Evolutionary conservation across 2,329 filamentous ascomycete genomes (phyloP).

Genomic region (Chalaropsis ovoidea): DNA sequence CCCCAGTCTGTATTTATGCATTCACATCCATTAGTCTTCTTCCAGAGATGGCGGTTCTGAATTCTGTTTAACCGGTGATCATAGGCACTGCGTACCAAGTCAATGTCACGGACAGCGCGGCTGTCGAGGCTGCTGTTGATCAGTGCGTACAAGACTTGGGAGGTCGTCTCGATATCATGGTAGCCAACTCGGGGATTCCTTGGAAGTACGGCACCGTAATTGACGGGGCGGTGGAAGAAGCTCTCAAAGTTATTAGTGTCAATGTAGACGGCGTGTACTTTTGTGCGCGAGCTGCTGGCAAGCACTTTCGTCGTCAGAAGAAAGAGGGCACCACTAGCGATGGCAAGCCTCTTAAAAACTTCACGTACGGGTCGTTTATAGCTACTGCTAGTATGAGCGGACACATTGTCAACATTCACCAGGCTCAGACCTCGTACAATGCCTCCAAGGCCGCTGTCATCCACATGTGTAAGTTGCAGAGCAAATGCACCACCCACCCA

Average conservation of each 20-base stretch:
- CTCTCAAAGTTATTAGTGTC: slow-evolving; percentile 56
- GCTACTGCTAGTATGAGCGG: slow-evolving; percentile 70
- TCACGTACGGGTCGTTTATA: slow-evolving; percentile 59
- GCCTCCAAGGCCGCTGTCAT: slow-evolving; percentile 58
- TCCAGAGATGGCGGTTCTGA: neutral
- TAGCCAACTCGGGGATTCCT: slow-evolving; percentile 50
- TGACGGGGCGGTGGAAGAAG: slow-evolving; percentile 53
- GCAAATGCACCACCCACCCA: neutral
- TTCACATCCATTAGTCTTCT: neutral
- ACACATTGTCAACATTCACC: slow-evolving; percentile 67
- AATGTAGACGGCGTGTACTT: slow-evolving; percentile 72
- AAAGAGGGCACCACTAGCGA: slow-evolving; percentile 53
- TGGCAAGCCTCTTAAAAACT: slow-evolving; percentile 52
- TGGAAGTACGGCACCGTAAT: slow-evolving; percentile 61
- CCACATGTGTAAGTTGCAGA: slow-evolving; percentile 42
- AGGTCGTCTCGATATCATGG: slow-evolving; percentile 41
- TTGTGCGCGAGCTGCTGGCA: slow-evolving; percentile 59
- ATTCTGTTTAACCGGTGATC: neutral
- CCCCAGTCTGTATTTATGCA: neutral
- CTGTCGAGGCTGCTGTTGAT: slow-evolving; percentile 55
- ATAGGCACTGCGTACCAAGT: slow-evolving; percentile 53
- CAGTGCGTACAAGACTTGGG: slow-evolving; percentile 30
- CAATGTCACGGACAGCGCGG: slow-evolving; percentile 33
- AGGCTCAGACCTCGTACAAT: slow-evolving; percentile 65
- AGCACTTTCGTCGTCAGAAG: slow-evolving; percentile 61